A percentile compares a stretch with the other conserved stretches of the same genome.
phyloP scores from a whole-genome alignment of 495 filamentous ascomycete species.

The Filosporella fistucella region DNA sequence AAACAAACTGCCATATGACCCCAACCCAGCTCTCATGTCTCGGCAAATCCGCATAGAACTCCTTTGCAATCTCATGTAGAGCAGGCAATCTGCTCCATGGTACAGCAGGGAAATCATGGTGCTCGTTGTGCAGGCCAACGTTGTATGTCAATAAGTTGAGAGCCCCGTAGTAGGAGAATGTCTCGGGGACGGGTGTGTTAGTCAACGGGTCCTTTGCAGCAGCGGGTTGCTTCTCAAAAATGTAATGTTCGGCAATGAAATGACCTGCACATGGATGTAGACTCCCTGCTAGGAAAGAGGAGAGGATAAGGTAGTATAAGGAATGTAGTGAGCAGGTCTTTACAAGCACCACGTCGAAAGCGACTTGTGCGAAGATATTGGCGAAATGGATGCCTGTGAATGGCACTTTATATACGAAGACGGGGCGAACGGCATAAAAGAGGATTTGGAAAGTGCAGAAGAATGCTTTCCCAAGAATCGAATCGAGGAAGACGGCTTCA shows the following conservation, averaged over 20 bases:
- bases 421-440: conserved; percentile 98
- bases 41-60: conserved; percentile 91
- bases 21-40: conserved; percentile 84
- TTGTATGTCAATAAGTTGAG: conserved; percentile 95
- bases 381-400: conserved; percentile 79
- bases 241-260: conserved; percentile 99
- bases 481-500: conserved; percentile 92
- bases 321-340: conserved; percentile 49
- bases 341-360: conserved; percentile 72
- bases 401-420: conserved; percentile 87
- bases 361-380: conserved; percentile 72
- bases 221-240: conserved; percentile 68
- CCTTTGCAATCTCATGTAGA: conserved; percentile 74
- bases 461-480: conserved; percentile 95
- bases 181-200: conserved; percentile 74
- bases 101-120: conserved; percentile 96
- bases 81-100: conserved; percentile 83
- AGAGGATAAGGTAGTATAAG: conserved; percentile 75
- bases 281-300: conserved; percentile 87
- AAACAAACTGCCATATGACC: conserved; percentile 93
- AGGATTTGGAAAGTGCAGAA: conserved; percentile 99
- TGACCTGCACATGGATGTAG: conserved; percentile 95
- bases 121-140: conserved; percentile 95
- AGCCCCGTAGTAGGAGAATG: conserved; percentile 93
- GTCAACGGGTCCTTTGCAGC: conserved; percentile 55